Base-by-base conservation (phyloP, 225 moss, liverwort and hornwort species). In the Polytrichum commune region DNA sequence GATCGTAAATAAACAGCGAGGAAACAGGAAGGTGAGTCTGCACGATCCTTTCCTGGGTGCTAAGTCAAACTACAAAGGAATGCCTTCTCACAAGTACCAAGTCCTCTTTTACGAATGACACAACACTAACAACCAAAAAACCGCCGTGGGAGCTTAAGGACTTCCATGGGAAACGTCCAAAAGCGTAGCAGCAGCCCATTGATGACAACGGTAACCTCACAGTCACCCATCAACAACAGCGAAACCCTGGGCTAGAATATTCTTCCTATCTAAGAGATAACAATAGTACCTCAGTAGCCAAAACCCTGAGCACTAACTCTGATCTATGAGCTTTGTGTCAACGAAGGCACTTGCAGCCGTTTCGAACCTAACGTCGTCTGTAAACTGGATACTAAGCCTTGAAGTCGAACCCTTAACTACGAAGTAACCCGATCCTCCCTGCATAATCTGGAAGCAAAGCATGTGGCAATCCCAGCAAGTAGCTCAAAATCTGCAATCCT, bases 101-200 rank as follows among this genome's bases (percentile, higher is more conserved):
- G 18, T 27, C 62, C 16, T 28, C 62, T 27, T 28, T 24, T 35
- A 35, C 9, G 62, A 63, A 63, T 27, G 9, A 9, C 24, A 20
- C 62, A 27, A 63, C 27, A 63, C 62, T 63, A 63, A 5, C 25
- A 63, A 63, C 5, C 62, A 60, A 63, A 62, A 28, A 63, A 24
- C 62, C 5, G 16, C 10, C 16, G 62, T 16, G 22, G 62, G 62
- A 63, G 26, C 26, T 63, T 24, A 5, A 63, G 18, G 25, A 16
- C 26, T 27, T 27, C 23, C 27, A 27, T 16, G 16, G 5, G 7
- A 63, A 8, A 23, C 16, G 4, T 63, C 23, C 22, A 62, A 62
- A 13, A 22, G 27, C 27, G 18, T 16, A 4, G 27, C 25, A 24
- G 16, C 13, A 16, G 62, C 18, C 62, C 13, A 27, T 24, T 13